These are phyloP conservation scores for Voacanga thouarsii DNA, from an alignment of 257 asterid species.

Conservation along the genomic window DNA sequence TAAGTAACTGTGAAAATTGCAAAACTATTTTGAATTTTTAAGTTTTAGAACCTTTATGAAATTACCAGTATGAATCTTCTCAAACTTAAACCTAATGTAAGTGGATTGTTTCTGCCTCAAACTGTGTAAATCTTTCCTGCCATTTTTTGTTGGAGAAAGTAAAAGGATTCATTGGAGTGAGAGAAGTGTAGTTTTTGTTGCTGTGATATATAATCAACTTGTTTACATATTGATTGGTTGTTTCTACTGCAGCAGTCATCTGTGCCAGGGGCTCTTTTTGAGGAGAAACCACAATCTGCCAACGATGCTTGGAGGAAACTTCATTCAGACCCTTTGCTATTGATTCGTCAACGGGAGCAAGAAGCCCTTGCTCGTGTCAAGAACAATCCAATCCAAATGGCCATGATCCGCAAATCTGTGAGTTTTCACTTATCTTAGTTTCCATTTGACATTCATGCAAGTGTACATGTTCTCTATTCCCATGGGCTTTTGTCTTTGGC, in stretches of 20 bases:
- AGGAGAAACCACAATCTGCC: conserved; percentile 90
- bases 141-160: not conserved
- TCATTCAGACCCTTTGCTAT: conserved; percentile 88
- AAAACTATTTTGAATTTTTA: not conserved
- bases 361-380: conserved; percentile 90
- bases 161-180: not conserved
- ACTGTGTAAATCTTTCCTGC: not conserved
- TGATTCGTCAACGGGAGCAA: conserved; percentile 93
- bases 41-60: not conserved
- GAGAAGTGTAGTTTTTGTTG: not conserved
- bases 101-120: not conserved
- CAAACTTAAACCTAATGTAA: not conserved
- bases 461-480: not conserved
- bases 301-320: conserved; percentile 98
- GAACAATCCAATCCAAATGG: conserved; percentile 93
- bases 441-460: conserved; percentile 1
- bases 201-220: not conserved
- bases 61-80: not conserved
- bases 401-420: conserved; percentile 94
- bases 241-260: conserved; percentile 43
- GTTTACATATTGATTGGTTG: not conserved
- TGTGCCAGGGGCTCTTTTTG: conserved; percentile 79
- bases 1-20: too few species aligned
- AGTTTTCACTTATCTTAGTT: conserved; percentile 20
- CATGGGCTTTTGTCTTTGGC: not conserved